Evolutionary conservation across 805 yeast genomes (phyloP), one percentile per base, ranked within the genome.

Genomic region (Schwanniomyces yamadae): DNA sequence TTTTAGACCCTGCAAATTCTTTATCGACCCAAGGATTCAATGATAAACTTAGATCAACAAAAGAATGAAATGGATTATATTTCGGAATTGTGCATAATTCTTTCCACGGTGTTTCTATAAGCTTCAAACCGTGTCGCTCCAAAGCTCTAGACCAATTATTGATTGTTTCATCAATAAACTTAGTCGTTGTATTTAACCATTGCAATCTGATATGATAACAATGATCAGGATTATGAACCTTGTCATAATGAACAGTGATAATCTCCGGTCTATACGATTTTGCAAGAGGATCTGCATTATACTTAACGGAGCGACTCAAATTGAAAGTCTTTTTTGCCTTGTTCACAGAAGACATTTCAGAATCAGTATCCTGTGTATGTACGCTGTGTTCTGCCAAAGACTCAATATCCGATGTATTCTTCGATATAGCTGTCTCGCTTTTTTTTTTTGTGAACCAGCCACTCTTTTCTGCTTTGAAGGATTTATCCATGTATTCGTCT

Each of bases 141-240:
- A 96, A 87, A 31, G 82, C 67, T 37, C 96, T 73, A 0, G 88
- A 77, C 86, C 97, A 84, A 31, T 78, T 49, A 18, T 41, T 51
- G 11, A 57, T 51, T 5, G 59, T 49, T 35, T 56, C 61, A 28
- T 58, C 63, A 28, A 63, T 57, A 35, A 63, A 61, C 53, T 84
- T 85, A 2, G 95, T 84, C 0, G 98, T 88, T 0, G 95, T 80
- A 41, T 84, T 87, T 21, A 91, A 63, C 99, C 99, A 93, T 55
- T 93, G 97, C 10, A 91, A 58, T 31, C 96, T 69, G 21, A 93
- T 74, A 52, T 91, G 98, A 64, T 82, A 93, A 54, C 97, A 90
- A 50, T 90, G 95, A 46, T 85, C 91, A 0, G 97, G 96, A 53
- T 90, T 91, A 56, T 89, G 96, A 3, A 90, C 90, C 28, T 82